Evolutionary conservation across 345 rosid genomes (phyloP).

Genomic region (Luvunga scandens): DNA sequence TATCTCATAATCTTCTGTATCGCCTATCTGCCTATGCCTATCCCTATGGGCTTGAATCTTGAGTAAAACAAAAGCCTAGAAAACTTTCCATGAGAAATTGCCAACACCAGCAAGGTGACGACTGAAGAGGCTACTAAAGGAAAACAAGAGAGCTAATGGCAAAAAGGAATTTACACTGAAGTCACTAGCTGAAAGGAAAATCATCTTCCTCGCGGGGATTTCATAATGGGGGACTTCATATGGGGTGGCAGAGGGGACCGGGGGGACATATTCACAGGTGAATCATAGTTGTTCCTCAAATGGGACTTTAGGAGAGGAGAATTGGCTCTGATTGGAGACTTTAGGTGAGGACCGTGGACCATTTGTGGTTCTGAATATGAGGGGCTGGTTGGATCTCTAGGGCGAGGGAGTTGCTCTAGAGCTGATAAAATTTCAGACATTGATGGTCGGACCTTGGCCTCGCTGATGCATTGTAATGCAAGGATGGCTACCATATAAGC

Average conservation of each 20-base stretch:
- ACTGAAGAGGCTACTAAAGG: background rate
- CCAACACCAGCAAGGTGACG: background rate
- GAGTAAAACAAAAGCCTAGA: background rate
- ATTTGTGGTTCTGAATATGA: background rate
- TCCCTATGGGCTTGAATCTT: background rate
- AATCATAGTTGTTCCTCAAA: background rate
- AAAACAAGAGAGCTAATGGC: background rate
- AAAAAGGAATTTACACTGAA: slow-evolving; percentile 5
- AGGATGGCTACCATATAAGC: slow-evolving; percentile 54
- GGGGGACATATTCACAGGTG: slow-evolving; percentile 18
- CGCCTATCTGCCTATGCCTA: background rate
- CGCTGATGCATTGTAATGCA: slow-evolving; percentile 55
- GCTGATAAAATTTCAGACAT: slow-evolving; percentile 57
- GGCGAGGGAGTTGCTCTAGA: slow-evolving; percentile 35
- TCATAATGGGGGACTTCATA: slow-evolving; percentile 3
- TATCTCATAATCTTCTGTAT: background rate
- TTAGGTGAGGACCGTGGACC: background rate
- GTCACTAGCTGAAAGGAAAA: background rate
- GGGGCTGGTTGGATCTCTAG: slow-evolving; percentile 18
- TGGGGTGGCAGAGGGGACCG: slow-evolving; percentile 13
- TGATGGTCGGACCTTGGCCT: slow-evolving; percentile 62
- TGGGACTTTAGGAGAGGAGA: slow-evolving; percentile 8
- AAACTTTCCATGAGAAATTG: background rate
- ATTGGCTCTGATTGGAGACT: slow-evolving; percentile 9
- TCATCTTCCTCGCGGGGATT: background rate